Conservation (phyloP, 1,139 yeast species). For the Scheffersomyces stambukii region DNA sequence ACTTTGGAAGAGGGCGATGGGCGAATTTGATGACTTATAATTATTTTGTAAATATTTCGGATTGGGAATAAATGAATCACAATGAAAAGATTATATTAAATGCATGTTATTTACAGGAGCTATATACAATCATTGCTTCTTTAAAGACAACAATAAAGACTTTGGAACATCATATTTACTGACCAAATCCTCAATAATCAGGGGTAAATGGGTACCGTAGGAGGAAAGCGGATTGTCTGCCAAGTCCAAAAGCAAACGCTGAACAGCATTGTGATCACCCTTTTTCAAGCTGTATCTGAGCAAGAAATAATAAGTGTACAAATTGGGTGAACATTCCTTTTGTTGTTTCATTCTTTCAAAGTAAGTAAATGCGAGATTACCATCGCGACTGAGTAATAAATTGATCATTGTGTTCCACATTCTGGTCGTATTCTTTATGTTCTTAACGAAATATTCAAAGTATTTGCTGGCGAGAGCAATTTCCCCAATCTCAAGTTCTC, state of each 20-base stretch:
- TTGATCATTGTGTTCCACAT: conserved; percentile 61
- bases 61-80: too few species aligned
- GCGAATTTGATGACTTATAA: conserved; percentile 21
- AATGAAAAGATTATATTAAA: too few species aligned
- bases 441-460: conserved; percentile 40
- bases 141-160: neutral
- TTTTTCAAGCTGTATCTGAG: conserved; percentile 39
- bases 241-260: conserved; percentile 35
- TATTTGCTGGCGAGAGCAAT: conserved; percentile 43
- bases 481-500: conserved; percentile 52
- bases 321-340: conserved; percentile 37
- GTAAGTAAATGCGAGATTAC: conserved; percentile 37
- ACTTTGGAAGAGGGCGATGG: conserved; percentile 43
- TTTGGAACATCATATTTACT: conserved; percentile 2
- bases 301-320: conserved; percentile 54
- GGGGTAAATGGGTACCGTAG: conserved; percentile 43
- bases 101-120: too few species aligned
- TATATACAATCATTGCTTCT: too few species aligned
- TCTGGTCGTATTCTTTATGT: conserved; percentile 31
- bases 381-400: conserved; percentile 38
- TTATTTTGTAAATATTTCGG: conserved; percentile 2
- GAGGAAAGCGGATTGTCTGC: conserved; percentile 18
- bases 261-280: conserved; percentile 29
- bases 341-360: conserved; percentile 26
- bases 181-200: conserved; percentile 13